These are phyloP conservation scores for Hansenula sp. DNA, from an alignment of 1,139 yeast genomes.

Conservation along the genomic window DNA sequence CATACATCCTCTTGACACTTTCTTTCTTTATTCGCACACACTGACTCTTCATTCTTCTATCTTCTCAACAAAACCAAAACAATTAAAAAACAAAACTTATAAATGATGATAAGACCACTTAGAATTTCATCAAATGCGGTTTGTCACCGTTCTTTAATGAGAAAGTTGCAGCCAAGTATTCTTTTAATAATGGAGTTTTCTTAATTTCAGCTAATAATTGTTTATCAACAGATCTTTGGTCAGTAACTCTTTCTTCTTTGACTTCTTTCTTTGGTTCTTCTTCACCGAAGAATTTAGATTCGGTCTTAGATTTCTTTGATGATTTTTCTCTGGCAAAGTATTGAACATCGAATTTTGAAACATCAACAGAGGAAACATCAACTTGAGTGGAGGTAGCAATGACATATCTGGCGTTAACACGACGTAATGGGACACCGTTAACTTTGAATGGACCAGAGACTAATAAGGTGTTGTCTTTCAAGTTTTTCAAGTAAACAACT, in stretches of 20 bases:
- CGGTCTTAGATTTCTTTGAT: slow-evolving; percentile 66
- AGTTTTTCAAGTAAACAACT: slow-evolving; percentile 87
- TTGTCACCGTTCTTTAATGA: slow-evolving; percentile 92
- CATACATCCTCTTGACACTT: background rate
- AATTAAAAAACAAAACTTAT: background rate
- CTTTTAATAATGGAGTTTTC: slow-evolving; percentile 90
- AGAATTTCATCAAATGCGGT: slow-evolving; percentile 92
- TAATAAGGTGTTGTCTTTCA: slow-evolving; percentile 90
- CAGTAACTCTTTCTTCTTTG: slow-evolving; percentile 86
- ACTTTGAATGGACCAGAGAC: slow-evolving; percentile 96
- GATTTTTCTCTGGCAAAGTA: slow-evolving; percentile 91
- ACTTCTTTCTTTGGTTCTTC: slow-evolving; percentile 68
- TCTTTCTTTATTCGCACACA: background rate
- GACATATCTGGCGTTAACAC: slow-evolving; percentile 93
- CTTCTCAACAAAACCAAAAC: background rate
- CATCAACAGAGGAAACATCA: slow-evolving; percentile 66
- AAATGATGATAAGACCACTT: slow-evolving; percentile 28
- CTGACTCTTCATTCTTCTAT: background rate
- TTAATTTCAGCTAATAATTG: slow-evolving; percentile 82
- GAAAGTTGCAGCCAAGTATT: slow-evolving; percentile 87
- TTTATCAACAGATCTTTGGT: slow-evolving; percentile 88
- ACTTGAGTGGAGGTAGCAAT: slow-evolving; percentile 92
- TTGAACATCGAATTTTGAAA: slow-evolving; percentile 77
- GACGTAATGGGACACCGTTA: slow-evolving; percentile 95
- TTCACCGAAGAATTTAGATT: slow-evolving; percentile 84